Evolutionary conservation across 495 filamentous ascomycete genomes (phyloP), one percentile per base, ranked within the genome.

Genomic region (Evernia prunastri): DNA sequence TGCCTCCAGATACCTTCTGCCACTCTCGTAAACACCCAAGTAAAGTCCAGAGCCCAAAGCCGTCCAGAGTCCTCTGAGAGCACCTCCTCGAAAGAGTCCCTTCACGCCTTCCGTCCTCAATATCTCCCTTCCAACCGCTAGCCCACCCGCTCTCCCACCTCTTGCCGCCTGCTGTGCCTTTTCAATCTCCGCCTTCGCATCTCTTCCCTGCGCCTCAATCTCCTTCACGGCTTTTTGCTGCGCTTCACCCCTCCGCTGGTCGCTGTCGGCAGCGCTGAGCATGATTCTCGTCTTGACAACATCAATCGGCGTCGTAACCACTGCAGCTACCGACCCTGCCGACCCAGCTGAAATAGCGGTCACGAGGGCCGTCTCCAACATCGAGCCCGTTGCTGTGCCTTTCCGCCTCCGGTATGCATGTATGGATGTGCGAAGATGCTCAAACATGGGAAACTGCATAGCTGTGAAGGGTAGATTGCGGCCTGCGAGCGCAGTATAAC

Each of bases 401-500:
- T 47, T 40, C 12, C 58, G 53, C 31, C 76, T 60, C 54, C 80
- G 62, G 53, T 72, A 73, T 13, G 81, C 65, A 61, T 76, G 71
- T 20, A 85, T 71, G 9, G 54, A 60, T 36, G 74, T 67, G 58
- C 80, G 86, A 45, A 89, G 58, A 64, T 78, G 78, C 75, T 96
- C 91, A 69, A 93, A 96, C 67, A 95, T 75, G 17, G 92, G 91
- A 68, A 96, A 96, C 67, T 96, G 90, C 67, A 96, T 76, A 9
- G 89, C 90, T 20, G 91, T 95, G 66, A 90, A 94, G 0, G 90
- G 92, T 18, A 97, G 69, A 69, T 96, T 96, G 4, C 92, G 78
- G 3, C 87, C 86, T 8, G 87, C 85, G 3, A 96, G 80, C 9
- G 89, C 88, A 4, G 83, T 85, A 72, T 96, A 96, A 9, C 92